Base-by-base conservation (phyloP, 352 stramenopile genomes). In the Phytopythium sindhum region DNA sequence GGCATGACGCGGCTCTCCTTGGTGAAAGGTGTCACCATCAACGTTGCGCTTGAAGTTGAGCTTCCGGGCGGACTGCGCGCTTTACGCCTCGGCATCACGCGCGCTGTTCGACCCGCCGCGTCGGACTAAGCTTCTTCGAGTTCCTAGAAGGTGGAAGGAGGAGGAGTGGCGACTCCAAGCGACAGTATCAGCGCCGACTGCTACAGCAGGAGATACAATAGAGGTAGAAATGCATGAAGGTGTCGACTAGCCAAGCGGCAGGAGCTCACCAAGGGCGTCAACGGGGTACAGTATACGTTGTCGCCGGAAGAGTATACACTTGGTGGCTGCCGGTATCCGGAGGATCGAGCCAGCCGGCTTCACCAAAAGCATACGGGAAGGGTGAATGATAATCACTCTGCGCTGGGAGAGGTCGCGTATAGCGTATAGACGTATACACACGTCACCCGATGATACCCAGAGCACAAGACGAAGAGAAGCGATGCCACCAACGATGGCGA, bases 41-140 rank as follows among this genome's bases (percentile, higher is more conserved):
- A n/a, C n/a, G 10, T 60, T 19, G 55, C 37, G 35, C 55, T 61
- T 61, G 37, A 61, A 61, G 37, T 61, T 61, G 55, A 51, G 55
- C 39, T 51, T 51, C 4, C 24, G 14, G 44, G 44, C 39, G 39
- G 39, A 45, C 17, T 10, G 7, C 35, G 54, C 33, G 54, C 24
- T 53, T 61, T 61, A 61, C 55, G 55, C 55, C 55, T 35, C 55
- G 55, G 55, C 55, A 61, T 61, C 55, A 61, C 55, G 4, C 41
- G 14, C 41, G 37, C 39, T 35, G 39, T 61, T 61, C 55, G 39
- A 15, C 10, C 8, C 6, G 17, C 2, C 14, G 0, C 14, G 15
- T 11, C 52, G 52, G 52, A 57, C 52, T 19, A 29, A 41, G 33
- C 52, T 29, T 23, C 52, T 12, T 9, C 37, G 19, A 44, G 37